A percentile compares a stretch with the other conserved stretches of the same genome.
Conservation (phyloP, 306 rosid species). For the Sicyos edulis region DNA sequence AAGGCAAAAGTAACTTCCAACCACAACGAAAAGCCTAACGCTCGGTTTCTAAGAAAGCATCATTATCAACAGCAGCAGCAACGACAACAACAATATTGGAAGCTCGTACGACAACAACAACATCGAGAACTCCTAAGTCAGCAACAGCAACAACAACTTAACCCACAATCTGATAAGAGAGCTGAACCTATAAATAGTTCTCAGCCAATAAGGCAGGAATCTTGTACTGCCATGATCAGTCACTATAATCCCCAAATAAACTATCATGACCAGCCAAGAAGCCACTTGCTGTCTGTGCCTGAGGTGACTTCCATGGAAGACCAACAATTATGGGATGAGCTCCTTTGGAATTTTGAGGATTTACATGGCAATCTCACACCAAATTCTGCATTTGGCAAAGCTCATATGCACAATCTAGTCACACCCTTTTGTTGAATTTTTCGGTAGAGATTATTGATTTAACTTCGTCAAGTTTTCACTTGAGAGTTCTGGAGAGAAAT, state of each 20-base stretch:
- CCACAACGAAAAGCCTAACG: slow-evolving; percentile 44
- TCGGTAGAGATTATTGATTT: background rate
- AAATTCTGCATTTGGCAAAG: slow-evolving; percentile 13
- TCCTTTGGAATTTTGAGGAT: slow-evolving; percentile 22
- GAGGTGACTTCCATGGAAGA: slow-evolving; percentile 19
- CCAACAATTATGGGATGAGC: slow-evolving; percentile 18
- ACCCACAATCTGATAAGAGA: slow-evolving; percentile 36
- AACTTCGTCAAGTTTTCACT: background rate
- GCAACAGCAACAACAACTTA: slow-evolving; percentile 30
- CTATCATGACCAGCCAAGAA: slow-evolving; percentile 1
- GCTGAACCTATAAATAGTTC: background rate
- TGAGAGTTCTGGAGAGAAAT: background rate
- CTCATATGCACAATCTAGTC: slow-evolving; percentile 16
- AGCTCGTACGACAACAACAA: slow-evolving; percentile 22
- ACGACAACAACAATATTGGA: slow-evolving; percentile 11
- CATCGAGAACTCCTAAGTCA: slow-evolving; percentile 23
- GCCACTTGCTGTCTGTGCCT: slow-evolving; percentile 10
- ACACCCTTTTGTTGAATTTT: slow-evolving; percentile 12
- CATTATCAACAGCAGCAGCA: slow-evolving; percentile 31
- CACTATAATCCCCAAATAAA: slow-evolving; percentile 1
- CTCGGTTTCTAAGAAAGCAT: slow-evolving; percentile 50
- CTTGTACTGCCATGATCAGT: background rate
- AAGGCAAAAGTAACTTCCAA: slow-evolving; percentile 45
- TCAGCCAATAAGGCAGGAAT: slow-evolving; percentile 12
- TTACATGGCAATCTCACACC: background rate